Conservation (phyloP, 371 early-diverging fungal genomes). For the Saksenaea oblongispora region DNA sequence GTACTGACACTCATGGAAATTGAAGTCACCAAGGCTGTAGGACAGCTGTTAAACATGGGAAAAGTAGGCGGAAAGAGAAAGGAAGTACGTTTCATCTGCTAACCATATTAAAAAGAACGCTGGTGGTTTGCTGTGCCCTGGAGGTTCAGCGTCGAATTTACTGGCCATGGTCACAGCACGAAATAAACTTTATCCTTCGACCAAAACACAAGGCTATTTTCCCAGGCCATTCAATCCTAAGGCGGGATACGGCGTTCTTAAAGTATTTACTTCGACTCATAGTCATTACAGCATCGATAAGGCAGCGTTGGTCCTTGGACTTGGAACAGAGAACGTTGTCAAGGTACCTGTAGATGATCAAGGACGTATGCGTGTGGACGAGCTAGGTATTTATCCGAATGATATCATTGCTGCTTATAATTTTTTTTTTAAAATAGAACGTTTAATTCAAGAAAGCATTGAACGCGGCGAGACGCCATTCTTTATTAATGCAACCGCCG, state of each 20-base stretch:
- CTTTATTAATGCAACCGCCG: constrained; percentile 85
- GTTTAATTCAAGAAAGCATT: constrained; percentile 45
- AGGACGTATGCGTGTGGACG: constrained; percentile 68
- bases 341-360: constrained; percentile 65
- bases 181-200: constrained; percentile 67
- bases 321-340: constrained; percentile 73
- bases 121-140: constrained; percentile 79
- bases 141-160: constrained; percentile 81
- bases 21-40: constrained; percentile 59
- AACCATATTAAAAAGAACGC: constrained; percentile 25
- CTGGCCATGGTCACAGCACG: constrained; percentile 83
- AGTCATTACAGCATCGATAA: constrained; percentile 85
- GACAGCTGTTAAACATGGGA: constrained; percentile 59
- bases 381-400: constrained; percentile 47
- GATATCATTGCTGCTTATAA: neutral
- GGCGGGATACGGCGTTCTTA: constrained; percentile 52
- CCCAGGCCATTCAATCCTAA: constrained; percentile 42
- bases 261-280: constrained; percentile 74
- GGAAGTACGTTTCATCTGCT: neutral
- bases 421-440: constrained; percentile 34
- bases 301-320: constrained; percentile 71
- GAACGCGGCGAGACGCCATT: constrained; percentile 63
- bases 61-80: constrained; percentile 26
- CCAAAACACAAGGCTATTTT: constrained; percentile 56
- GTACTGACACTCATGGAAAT: constrained; percentile 77